Conservation (phyloP, 2,329 filamentous ascomycete species). For the Coleophoma eucalyptorum region DNA sequence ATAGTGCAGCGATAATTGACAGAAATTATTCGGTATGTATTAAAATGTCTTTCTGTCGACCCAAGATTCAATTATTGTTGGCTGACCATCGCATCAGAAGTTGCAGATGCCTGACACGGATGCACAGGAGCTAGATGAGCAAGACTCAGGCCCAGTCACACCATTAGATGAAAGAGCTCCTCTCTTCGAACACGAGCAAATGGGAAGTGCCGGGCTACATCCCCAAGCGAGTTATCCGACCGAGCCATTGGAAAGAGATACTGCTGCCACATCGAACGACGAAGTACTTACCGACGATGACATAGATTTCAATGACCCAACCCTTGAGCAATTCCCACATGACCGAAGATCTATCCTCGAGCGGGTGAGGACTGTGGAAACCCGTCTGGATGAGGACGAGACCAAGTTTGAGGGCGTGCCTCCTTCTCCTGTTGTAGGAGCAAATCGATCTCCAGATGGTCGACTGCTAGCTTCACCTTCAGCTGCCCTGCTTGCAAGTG, state of each 20-base stretch:
- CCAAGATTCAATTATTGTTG: neutral
- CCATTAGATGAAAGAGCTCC: conserved; percentile 24
- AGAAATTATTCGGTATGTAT: conserved; percentile 10
- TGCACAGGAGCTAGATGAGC: conserved; percentile 1
- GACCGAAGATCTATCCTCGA: conserved; percentile 20
- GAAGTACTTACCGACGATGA: conserved; percentile 6
- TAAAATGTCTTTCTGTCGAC: neutral
- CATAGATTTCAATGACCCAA: conserved; percentile 23
- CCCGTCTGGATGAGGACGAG: conserved; percentile 18
- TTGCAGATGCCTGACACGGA: conserved; percentile 1
- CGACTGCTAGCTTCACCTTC: conserved; percentile 7
- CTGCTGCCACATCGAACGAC: conserved; percentile 1
- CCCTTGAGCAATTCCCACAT: conserved; percentile 22
- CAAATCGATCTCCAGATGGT: conserved; percentile 4
- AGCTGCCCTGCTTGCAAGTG: conserved; percentile 7
- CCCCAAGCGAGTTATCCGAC: conserved; percentile 3
- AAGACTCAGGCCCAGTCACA: conserved; percentile 10
- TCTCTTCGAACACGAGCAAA: conserved; percentile 23
- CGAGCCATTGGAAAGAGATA: neutral
- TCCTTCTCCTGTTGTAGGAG: conserved; percentile 13
- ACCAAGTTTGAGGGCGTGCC: conserved; percentile 11
- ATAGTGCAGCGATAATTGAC: conserved; percentile 36
- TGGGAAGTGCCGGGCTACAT: conserved; percentile 10
- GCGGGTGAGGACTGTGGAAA: conserved; percentile 16
- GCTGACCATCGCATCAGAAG: neutral